Evolutionary conservation across 2,329 filamentous ascomycete species (phyloP).

Genomic region (Dactylellina leptospora): DNA sequence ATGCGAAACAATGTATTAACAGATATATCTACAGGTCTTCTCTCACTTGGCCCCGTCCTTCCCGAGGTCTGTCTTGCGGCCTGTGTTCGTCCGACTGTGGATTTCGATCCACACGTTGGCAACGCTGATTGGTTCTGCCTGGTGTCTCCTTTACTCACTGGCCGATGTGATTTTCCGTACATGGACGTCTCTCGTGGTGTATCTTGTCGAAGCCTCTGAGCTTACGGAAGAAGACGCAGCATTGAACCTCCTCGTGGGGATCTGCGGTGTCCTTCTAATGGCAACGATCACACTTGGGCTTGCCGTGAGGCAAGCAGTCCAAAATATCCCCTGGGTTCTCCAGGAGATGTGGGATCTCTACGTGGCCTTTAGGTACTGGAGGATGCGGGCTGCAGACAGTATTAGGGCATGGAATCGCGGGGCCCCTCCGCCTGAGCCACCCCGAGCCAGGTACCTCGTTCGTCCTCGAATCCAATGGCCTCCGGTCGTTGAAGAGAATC

Average conservation of each 20-base stretch:
- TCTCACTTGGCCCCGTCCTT: not conserved
- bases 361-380: constrained; percentile 26
- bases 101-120: not conserved
- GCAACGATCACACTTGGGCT: constrained; percentile 3
- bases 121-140: constrained; percentile 16
- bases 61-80: not conserved
- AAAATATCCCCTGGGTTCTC: constrained; percentile 11
- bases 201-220: not conserved
- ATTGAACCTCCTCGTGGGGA: not conserved
- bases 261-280: not conserved
- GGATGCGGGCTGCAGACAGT: constrained; percentile 5
- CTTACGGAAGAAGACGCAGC: not conserved
- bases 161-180: not conserved
- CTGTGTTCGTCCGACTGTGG: constrained; percentile 6
- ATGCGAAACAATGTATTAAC: not conserved
- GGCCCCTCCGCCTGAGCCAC: constrained; percentile 1
- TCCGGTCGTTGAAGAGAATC: constrained; percentile 16
- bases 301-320: constrained; percentile 2
- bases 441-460: constrained; percentile 17
- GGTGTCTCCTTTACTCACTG: constrained; percentile 10
- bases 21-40: constrained; percentile 12
- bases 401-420: constrained; percentile 5
- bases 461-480: constrained; percentile 16
- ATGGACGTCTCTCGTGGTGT: not conserved
- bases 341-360: constrained; percentile 13